Base-by-base conservation (phyloP, 495 filamentous ascomycete species). In the Pyrenula aspistea region DNA sequence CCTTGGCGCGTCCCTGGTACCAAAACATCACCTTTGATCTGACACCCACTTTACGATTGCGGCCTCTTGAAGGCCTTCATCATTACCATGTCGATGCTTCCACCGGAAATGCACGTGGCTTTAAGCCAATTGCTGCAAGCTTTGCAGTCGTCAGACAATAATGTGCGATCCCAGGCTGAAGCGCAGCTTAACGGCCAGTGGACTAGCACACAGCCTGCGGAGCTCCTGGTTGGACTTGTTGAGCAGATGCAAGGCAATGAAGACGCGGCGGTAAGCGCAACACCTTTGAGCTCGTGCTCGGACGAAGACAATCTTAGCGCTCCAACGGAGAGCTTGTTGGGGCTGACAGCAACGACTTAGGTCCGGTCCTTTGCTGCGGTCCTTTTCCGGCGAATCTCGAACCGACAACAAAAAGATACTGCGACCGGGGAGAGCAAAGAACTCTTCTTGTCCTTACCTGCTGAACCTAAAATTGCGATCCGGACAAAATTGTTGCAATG, bases 301-400 rank as follows among this genome's bases (percentile, higher is more conserved):
- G 31, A 10, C 20, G 25, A 62, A 42, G 56, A 24, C 42, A 57
- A 25, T 11, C 8, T 8, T 4, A 42, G 31, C 49, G 8, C 8
- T 52, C 10, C 50, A 10, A 52, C 50, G 22, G 8, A 24, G 19
- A 52, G 19, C n/a, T n/a, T 21, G 22, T 8, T 52, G 19, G 22
- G 8, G 22, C 50, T 52, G 50, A 52, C 50, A 4, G 4, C 22
- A 52, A 10, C 31, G 31, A 22, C n/a, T 49, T 61, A 96, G 91
- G 82, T 82, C 24, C 87, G 93, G 60, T 84, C 90, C 48, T 97
- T 94, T 66, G 83, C 92, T 21, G 88, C 93, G 48, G 91, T 99
- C 24, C 84, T 99, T 56, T 96, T 99, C 72, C 85, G 94, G 62
- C 82, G 90, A 66, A 95, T 96, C 68, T 82, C 94, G 12, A 88